These are phyloP conservation scores for Talaromyces sp. DNA, from an alignment of 2,329 filamentous ascomycete species.

Conservation along the genomic window DNA sequence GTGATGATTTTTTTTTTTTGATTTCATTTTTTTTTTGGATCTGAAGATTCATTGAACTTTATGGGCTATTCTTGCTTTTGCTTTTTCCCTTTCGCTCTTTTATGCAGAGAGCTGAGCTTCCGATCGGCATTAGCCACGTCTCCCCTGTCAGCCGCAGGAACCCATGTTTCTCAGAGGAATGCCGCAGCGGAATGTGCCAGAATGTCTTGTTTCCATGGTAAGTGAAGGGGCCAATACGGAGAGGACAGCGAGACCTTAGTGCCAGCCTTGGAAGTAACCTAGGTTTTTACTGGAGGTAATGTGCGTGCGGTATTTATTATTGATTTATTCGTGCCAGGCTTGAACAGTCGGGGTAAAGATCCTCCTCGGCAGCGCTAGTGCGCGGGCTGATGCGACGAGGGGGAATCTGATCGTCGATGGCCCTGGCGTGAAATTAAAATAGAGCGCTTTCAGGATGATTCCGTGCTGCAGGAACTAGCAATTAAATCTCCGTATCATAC, in stretches of 20 bases:
- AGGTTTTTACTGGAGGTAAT: too few relatives aligned
- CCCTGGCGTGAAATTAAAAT: not conserved
- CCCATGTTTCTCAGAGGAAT: constrained; percentile 20
- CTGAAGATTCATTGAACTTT: too few relatives aligned
- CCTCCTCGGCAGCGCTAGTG: constrained; percentile 21
- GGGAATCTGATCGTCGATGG: constrained; percentile 24
- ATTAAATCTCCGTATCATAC: too few relatives aligned
- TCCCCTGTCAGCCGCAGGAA: constrained; percentile 19
- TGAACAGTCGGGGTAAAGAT: constrained; percentile 24
- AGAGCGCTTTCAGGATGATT: not conserved
- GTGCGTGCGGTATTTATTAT: too few relatives aligned
- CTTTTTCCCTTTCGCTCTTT: not conserved
- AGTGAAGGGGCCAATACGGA: constrained; percentile 5
- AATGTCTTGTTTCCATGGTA: constrained; percentile 13
- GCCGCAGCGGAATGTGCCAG: constrained; percentile 20
- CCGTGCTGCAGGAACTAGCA: not conserved
- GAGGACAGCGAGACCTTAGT: not conserved
- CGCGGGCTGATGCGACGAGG: constrained; percentile 19
- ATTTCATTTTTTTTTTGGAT: too few relatives aligned
- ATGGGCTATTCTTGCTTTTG: not conserved
- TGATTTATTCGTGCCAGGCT: not conserved
- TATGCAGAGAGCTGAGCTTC: not conserved
- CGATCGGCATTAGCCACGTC: constrained; percentile 2
- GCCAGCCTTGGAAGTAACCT: not conserved
- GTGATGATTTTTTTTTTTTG: too few relatives aligned